A percentile compares a stretch with the other conserved stretches of the same genome.
These are phyloP conservation scores for Scleroderma citrinum DNA, from an alignment of 768 basidiomycete species.

Conservation along the genomic window DNA sequence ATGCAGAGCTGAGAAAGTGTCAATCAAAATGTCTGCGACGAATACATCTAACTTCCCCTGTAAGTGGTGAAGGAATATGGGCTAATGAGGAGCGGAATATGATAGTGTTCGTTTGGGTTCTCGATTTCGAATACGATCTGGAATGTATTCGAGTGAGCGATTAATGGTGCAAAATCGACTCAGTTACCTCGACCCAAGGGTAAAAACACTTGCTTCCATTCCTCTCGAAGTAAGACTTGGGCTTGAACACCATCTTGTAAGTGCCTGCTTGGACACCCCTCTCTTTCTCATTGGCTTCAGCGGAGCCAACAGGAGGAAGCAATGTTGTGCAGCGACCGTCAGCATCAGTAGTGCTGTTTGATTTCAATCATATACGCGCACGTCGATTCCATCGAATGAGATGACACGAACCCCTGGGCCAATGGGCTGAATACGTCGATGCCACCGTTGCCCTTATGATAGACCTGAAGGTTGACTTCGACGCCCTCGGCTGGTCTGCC, in stretches of 20 bases:
- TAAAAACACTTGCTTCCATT: slow-evolving; percentile 70
- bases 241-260: slow-evolving; percentile 85
- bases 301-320: slow-evolving; percentile 49
- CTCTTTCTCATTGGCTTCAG: slow-evolving; percentile 35
- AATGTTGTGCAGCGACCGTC: slow-evolving; percentile 82
- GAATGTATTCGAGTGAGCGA: slow-evolving; percentile 5
- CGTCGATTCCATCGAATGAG: no score
- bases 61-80: slow-evolving; percentile 92
- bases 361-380: neutral
- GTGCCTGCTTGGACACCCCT: slow-evolving; percentile 42
- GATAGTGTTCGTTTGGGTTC: slow-evolving; percentile 77
- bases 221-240: slow-evolving; percentile 72
- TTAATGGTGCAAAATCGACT: neutral
- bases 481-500: slow-evolving; percentile 79
- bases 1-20: neutral
- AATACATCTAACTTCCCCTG: slow-evolving; percentile 61
- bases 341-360: slow-evolving; percentile 63
- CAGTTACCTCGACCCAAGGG: slow-evolving; percentile 80
- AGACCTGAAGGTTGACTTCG: slow-evolving; percentile 53
- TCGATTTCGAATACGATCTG: slow-evolving; percentile 76
- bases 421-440: slow-evolving; percentile 43
- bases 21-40: neutral
- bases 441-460: slow-evolving; percentile 31
- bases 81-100: slow-evolving; percentile 87
- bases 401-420: slow-evolving; percentile 55